These are phyloP conservation scores for Choanephora cucurbitarum DNA, from an alignment of 371 early-diverging fungal species.

Conservation along the genomic window DNA sequence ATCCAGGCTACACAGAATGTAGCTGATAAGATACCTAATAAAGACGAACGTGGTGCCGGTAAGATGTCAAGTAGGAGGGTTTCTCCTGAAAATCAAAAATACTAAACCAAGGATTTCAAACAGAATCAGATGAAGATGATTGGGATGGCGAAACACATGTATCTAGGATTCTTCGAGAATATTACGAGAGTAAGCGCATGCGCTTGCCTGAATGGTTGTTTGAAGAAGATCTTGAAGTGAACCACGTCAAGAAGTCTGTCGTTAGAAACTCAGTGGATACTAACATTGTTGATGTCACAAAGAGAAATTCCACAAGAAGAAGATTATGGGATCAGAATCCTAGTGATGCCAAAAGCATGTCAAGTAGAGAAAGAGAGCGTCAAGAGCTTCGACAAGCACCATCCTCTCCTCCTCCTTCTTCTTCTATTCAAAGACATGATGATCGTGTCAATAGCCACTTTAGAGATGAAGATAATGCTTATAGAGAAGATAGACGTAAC, in stretches of 20 bases:
- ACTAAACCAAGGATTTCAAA: not conserved
- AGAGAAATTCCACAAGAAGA: conserved; percentile 31
- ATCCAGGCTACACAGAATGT: conserved; percentile 60
- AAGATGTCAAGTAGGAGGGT: conserved; percentile 1
- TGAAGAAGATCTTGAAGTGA: conserved; percentile 19
- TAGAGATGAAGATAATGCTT: too few relatives aligned
- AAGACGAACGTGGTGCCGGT: conserved; percentile 43
- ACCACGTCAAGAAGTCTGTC: not conserved
- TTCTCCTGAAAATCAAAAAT: too few relatives aligned
- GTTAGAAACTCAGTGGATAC: not conserved
- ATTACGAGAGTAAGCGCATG: conserved; percentile 47
- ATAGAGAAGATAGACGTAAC: too few relatives aligned
- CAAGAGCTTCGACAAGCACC: conserved; percentile 35
- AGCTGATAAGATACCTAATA: conserved; percentile 52
- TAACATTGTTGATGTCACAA: conserved; percentile 1
- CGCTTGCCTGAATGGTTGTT: conserved; percentile 37
- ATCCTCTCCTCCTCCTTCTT: conserved; percentile 10
- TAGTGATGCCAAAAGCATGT: conserved; percentile 17
- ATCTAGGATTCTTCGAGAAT: conserved; percentile 50
- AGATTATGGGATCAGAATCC: conserved; percentile 36
- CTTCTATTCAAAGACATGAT: not conserved
- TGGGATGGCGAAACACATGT: conserved; percentile 64
- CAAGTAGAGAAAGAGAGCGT: conserved; percentile 39
- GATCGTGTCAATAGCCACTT: too few relatives aligned
- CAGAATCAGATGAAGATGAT: conserved; percentile 64